These are phyloP conservation scores for Taxawa tesnikishii DNA, from an alignment of 2,329 filamentous ascomycete species.

Conservation along the genomic window DNA sequence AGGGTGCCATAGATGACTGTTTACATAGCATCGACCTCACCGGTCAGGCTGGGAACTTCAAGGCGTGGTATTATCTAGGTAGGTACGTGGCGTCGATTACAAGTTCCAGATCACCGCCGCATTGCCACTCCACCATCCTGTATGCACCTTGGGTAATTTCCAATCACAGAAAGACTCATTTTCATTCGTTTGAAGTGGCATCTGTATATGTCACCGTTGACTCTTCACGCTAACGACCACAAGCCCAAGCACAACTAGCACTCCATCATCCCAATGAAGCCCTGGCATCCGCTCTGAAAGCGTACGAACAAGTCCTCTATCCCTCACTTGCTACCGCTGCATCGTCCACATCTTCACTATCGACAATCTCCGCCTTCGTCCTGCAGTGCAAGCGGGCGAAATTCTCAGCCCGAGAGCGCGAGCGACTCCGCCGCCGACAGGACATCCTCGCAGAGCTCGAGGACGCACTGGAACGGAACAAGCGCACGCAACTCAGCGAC, in stretches of 20 bases:
- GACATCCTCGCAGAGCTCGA: slow-evolving; percentile 51
- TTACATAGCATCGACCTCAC: slow-evolving; percentile 58
- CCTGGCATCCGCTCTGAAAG: slow-evolving; percentile 53
- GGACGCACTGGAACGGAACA: slow-evolving; percentile 35
- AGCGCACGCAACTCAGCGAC: slow-evolving; percentile 27
- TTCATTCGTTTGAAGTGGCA: too few relatives aligned
- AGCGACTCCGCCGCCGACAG: slow-evolving; percentile 41
- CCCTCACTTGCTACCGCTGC: slow-evolving; percentile 47
- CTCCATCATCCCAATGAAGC: slow-evolving; percentile 63
- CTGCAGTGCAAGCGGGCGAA: slow-evolving; percentile 72
- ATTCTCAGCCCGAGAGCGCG: slow-evolving; percentile 65
- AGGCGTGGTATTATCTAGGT: slow-evolving; percentile 67
- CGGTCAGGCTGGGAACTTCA: slow-evolving; percentile 50
- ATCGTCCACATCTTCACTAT: slow-evolving; percentile 16
- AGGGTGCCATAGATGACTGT: slow-evolving; percentile 67
- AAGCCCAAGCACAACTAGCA: slow-evolving; percentile 66
- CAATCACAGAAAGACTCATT: too few relatives aligned
- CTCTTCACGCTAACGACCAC: too few relatives aligned
- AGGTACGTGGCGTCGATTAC: slow-evolving; percentile 9
- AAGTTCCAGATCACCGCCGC: too few relatives aligned
- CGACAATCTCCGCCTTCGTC: slow-evolving; percentile 54
- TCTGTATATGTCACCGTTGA: too few relatives aligned
- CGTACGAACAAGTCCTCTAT: slow-evolving; percentile 45
- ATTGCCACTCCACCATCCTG: too few relatives aligned
- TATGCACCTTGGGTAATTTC: too few relatives aligned